phyloP scores from a whole-genome alignment of 2,329 filamentous ascomycete genomes.

The Fusarium siculi region DNA sequence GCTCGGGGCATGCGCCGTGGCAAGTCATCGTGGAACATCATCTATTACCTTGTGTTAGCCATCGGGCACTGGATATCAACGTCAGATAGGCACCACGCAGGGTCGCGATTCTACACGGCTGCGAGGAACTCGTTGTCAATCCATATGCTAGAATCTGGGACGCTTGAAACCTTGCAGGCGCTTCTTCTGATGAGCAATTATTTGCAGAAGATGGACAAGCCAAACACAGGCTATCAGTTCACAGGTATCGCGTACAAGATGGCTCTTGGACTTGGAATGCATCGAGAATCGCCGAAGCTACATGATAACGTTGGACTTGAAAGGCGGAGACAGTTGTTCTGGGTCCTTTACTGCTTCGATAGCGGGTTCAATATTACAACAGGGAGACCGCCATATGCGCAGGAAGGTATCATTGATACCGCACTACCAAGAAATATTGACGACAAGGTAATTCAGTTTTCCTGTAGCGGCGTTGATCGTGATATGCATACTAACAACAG shows the following conservation, averaged over 20 bases:
- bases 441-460: not conserved
- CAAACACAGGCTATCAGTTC: not conserved
- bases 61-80: not conserved
- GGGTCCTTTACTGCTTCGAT: not conserved
- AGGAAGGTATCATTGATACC: not conserved
- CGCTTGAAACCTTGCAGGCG: not conserved
- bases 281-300: not conserved
- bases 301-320: not conserved
- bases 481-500: not conserved
- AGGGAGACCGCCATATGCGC: not conserved
- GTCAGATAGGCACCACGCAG: not conserved
- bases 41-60: not conserved
- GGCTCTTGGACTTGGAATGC: not conserved
- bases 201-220: not conserved
- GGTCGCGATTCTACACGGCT: not conserved
- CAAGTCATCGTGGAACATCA: not conserved
- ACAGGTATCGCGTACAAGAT: not conserved
- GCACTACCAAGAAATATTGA: not conserved
- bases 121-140: not conserved
- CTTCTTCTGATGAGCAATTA: not conserved
- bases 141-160: not conserved
- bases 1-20: not conserved
- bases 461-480: too few relatives aligned
- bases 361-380: not conserved
- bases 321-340: not conserved